A percentile compares a stretch with the other conserved stretches of the same genome.
phyloP scores from a whole-genome alignment of 2,329 filamentous ascomycete genomes.

The Cladophialophora carrionii region DNA sequence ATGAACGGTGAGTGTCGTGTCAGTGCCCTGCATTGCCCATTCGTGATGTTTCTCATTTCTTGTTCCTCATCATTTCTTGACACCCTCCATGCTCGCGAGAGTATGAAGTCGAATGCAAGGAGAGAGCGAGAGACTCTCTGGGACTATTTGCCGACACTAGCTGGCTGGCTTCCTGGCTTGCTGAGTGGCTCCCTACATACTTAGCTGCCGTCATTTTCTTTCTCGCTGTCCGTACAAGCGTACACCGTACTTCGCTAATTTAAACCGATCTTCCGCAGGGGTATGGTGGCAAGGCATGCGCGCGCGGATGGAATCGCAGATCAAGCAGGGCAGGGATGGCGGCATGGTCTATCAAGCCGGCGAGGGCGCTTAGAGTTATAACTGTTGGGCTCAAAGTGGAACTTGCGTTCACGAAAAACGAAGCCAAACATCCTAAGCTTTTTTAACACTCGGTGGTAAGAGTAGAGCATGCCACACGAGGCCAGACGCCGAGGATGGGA shows the following conservation, averaged over 20 bases:
- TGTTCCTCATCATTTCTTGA: too few relatives aligned
- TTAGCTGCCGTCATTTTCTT: too few relatives aligned
- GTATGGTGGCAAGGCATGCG: slow-evolving; percentile 7
- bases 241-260: neutral
- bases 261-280: neutral
- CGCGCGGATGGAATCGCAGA: neutral
- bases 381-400: neutral
- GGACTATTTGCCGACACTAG: too few relatives aligned
- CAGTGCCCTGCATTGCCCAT: too few relatives aligned
- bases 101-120: too few relatives aligned
- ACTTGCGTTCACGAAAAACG: neutral
- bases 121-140: too few relatives aligned
- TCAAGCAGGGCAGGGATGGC: neutral
- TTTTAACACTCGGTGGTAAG: neutral
- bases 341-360: neutral
- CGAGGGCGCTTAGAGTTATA: neutral
- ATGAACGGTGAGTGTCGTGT: slow-evolving; percentile 5
- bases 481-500: neutral
- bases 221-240: too few relatives aligned
- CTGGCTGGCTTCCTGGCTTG: too few relatives aligned
- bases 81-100: too few relatives aligned
- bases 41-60: neutral
- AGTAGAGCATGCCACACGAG: neutral
- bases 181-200: too few relatives aligned
- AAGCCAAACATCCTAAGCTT: neutral